Percentiles rank a stretch among this genome's conserved stretches.
These are phyloP conservation scores for Ailanthus altissimus DNA, from an alignment of 345 rosid genomes.

Conservation along the genomic window DNA sequence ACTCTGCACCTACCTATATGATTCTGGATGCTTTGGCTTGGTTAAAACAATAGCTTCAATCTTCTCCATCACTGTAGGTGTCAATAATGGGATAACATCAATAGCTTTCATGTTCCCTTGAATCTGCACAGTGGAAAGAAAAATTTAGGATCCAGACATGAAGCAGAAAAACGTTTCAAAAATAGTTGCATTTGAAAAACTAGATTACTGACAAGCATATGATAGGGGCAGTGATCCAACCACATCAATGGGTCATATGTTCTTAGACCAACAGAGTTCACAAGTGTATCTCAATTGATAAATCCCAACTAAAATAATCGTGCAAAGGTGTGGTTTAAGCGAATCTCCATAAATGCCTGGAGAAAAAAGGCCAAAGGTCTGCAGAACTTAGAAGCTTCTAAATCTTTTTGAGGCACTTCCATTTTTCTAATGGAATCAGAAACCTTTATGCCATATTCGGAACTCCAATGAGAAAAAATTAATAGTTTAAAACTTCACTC, in stretches of 20 bases:
- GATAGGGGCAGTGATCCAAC: neutral
- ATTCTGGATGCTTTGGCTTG: constrained; percentile 90
- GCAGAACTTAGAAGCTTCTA: neutral
- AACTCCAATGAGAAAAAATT: neutral
- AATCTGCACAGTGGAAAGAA: constrained; percentile 45
- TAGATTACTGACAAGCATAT: neutral
- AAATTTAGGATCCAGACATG: neutral
- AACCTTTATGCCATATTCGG: neutral
- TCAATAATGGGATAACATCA: constrained; percentile 77
- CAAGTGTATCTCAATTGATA: too few relatives aligned
- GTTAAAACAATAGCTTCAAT: constrained; percentile 79
- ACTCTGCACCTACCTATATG: constrained; percentile 52
- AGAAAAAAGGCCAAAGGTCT: neutral
- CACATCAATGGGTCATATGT: neutral
- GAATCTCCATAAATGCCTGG: neutral
- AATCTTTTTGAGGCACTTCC: neutral
- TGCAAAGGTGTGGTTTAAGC: neutral
- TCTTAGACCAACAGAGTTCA: neutral
- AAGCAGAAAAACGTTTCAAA: neutral
- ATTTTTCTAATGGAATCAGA: neutral
- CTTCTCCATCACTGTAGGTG: constrained; percentile 88
- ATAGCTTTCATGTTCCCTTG: constrained; percentile 98
- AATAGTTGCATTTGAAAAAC: neutral
- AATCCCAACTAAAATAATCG: neutral
- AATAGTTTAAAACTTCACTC: neutral